Conservation (phyloP, 2,329 filamentous ascomycete genomes). For the Metarhizium anisopliae region DNA sequence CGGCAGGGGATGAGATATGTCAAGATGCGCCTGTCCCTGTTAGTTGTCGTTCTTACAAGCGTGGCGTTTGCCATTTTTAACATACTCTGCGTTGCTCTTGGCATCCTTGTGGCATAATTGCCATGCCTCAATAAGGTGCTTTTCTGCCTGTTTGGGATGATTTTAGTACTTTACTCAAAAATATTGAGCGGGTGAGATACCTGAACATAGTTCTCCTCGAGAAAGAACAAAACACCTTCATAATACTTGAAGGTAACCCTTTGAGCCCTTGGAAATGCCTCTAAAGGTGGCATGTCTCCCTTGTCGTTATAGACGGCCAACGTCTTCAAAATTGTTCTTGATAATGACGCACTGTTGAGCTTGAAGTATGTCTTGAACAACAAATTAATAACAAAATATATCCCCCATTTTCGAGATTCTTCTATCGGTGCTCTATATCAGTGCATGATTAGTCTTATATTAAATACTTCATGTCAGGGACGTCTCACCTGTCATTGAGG, state of each 20-base stretch:
- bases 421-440: slow-evolving; percentile 61
- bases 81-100: slow-evolving; percentile 70
- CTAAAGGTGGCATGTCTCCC: slow-evolving; percentile 71
- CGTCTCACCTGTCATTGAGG: slow-evolving; percentile 69
- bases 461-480: too few species aligned
- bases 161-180: not conserved
- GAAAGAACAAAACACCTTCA: slow-evolving; percentile 81
- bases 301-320: slow-evolving; percentile 61
- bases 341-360: slow-evolving; percentile 81
- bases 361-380: slow-evolving; percentile 99
- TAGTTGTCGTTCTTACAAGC: slow-evolving; percentile 12
- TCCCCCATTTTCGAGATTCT: slow-evolving; percentile 94
- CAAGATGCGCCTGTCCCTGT: slow-evolving; percentile 61
- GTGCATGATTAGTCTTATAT: slow-evolving; percentile 1
- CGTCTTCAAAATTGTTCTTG: slow-evolving; percentile 80
- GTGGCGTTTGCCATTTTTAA: slow-evolving; percentile 3
- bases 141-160: slow-evolving; percentile 53
- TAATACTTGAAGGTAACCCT: slow-evolving; percentile 96
- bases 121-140: slow-evolving; percentile 72
- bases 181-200: slow-evolving; percentile 30
- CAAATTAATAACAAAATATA: slow-evolving; percentile 90
- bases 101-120: slow-evolving; percentile 67
- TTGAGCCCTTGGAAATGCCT: slow-evolving; percentile 78
- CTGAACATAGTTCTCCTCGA: slow-evolving; percentile 86
- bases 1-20: slow-evolving; percentile 93